Evolutionary conservation across 2,329 filamentous ascomycete species (phyloP).

Genomic region (Periconia macrospinosa): DNA sequence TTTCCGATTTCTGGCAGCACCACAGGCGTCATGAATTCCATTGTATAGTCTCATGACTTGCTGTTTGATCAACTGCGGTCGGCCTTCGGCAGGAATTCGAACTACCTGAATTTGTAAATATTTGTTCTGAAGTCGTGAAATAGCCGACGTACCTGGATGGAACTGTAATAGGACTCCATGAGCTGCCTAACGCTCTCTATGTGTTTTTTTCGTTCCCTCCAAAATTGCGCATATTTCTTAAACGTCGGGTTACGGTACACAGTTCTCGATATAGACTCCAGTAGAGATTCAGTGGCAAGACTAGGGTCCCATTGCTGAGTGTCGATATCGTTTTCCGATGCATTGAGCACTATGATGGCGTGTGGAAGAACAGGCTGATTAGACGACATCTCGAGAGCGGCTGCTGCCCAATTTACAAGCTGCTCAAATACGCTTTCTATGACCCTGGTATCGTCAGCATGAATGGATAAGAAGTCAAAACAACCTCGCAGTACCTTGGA

Average conservation of each 20-base stretch:
- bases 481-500: too few relatives aligned
- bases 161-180: not conserved
- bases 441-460: constrained; percentile 16
- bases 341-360: constrained; percentile 57
- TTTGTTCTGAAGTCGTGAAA: too few relatives aligned
- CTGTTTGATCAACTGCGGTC: constrained; percentile 48
- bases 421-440: constrained; percentile 47
- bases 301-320: constrained; percentile 49
- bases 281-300: constrained; percentile 46
- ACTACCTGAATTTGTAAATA: constrained; percentile 31
- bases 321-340: constrained; percentile 43
- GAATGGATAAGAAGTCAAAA: not conserved
- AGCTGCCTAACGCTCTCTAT: constrained; percentile 10
- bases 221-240: not conserved
- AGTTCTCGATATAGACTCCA: constrained; percentile 3
- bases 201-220: not conserved
- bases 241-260: constrained; percentile 4
- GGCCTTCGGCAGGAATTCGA: constrained; percentile 49
- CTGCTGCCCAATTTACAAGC: constrained; percentile 55
- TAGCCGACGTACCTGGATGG: too few relatives aligned
- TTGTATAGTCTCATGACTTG: not conserved
- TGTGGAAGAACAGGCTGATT: constrained; percentile 59
- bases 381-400: constrained; percentile 55
- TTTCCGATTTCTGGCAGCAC: not conserved
- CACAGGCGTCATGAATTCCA: not conserved